phyloP scores from a whole-genome alignment of 139 green algal genomes.

The Picochlorum sp. region DNA sequence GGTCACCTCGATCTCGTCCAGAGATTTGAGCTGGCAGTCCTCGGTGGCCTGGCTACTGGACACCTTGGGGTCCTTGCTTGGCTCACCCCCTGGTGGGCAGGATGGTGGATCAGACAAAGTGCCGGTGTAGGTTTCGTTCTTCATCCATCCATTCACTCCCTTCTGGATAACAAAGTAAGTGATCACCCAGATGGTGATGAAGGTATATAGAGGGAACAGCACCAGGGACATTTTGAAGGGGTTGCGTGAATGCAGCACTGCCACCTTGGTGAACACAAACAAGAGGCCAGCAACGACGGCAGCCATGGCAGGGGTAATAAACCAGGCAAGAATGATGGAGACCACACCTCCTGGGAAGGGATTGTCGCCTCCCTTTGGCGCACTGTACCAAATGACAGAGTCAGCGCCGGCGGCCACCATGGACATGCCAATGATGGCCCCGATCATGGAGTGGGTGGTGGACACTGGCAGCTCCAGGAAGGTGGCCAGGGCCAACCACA shows the following conservation, averaged over 20 bases:
- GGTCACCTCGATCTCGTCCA: background rate
- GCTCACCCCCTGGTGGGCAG: background rate
- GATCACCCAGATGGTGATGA: conserved; percentile 38
- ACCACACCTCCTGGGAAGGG: conserved; percentile 30
- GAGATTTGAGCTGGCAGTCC: background rate
- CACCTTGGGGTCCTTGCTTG: background rate
- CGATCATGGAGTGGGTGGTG: conserved; percentile 32
- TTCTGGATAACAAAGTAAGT: conserved; percentile 56
- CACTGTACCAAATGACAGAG: conserved; percentile 4
- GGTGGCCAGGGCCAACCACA: conserved; percentile 41
- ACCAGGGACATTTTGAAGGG: background rate
- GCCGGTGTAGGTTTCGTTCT: conserved; percentile 5
- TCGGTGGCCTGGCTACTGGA: background rate
- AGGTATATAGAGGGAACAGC: conserved; percentile 12
- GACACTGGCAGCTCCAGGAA: conserved; percentile 39
- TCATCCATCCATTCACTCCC: conserved; percentile 18
- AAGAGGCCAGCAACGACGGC: conserved; percentile 5
- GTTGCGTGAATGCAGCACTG: background rate
- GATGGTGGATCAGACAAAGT: background rate
- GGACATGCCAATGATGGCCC: conserved; percentile 23
- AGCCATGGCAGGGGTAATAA: conserved; percentile 32
- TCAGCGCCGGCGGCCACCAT: conserved; percentile 5
- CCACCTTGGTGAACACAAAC: conserved; percentile 14
- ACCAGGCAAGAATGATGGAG: conserved; percentile 42
- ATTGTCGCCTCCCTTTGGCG: conserved; percentile 4